Percentiles rank a stretch among this genome's conserved stretches.
These are phyloP conservation scores for Hypoxylon sp. DNA, from an alignment of 2,329 filamentous ascomycete genomes.

Conservation along the genomic window DNA sequence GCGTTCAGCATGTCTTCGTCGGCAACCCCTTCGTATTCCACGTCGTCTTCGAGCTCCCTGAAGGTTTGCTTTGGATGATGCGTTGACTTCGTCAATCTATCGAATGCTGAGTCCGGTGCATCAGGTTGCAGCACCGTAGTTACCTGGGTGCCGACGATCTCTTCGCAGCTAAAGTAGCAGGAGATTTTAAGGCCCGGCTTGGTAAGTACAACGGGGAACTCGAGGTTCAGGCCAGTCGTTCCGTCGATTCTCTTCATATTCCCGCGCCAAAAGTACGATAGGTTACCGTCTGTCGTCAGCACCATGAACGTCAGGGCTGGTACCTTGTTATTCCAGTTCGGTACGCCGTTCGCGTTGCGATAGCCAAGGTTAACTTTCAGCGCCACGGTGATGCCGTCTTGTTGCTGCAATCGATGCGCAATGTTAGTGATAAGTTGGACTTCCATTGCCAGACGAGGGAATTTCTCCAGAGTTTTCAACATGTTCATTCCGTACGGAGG, in stretches of 20 bases:
- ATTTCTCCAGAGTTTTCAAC: slow-evolving; percentile 69
- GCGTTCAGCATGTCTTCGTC: slow-evolving; percentile 54
- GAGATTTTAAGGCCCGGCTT: slow-evolving; percentile 65
- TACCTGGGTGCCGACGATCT: slow-evolving; percentile 71
- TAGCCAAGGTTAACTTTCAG: slow-evolving; percentile 75
- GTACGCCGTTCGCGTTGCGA: slow-evolving; percentile 68
- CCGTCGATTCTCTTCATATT: slow-evolving; percentile 71
- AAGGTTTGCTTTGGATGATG: background rate
- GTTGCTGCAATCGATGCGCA: slow-evolving; percentile 43
- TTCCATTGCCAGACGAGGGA: slow-evolving; percentile 66
- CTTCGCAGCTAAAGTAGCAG: slow-evolving; percentile 82
- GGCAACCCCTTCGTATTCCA: slow-evolving; percentile 48
- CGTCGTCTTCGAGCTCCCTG: slow-evolving; percentile 23
- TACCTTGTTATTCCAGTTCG: slow-evolving; percentile 68
- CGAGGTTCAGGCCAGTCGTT: slow-evolving; percentile 63
- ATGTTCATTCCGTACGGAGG: slow-evolving; percentile 82
- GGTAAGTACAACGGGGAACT: slow-evolving; percentile 65
- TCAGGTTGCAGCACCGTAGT: slow-evolving; percentile 37
- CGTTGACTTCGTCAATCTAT: background rate
- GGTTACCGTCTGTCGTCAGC: slow-evolving; percentile 71
- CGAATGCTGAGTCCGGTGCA: slow-evolving; percentile 47
- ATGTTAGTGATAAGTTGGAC: slow-evolving; percentile 49
- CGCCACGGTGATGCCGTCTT: slow-evolving; percentile 62
- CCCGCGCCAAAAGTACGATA: slow-evolving; percentile 72
- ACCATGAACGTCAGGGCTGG: slow-evolving; percentile 78